These are phyloP conservation scores for Hippophae rhamnoides DNA, from an alignment of 306 rosid genomes.

Conservation along the genomic window DNA sequence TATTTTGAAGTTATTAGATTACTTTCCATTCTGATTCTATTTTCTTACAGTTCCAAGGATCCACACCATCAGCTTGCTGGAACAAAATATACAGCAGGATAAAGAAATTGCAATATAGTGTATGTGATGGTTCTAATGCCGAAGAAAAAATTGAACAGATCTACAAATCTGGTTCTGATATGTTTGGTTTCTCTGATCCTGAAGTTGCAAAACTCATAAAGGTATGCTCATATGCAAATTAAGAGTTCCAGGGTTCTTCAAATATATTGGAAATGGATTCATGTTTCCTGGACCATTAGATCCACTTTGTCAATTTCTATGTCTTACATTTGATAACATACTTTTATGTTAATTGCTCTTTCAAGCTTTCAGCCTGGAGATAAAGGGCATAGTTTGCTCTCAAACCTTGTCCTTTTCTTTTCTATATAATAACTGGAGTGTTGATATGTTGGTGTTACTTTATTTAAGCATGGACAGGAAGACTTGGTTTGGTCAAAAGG, in stretches of 20 bases:
- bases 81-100: slow-evolving; percentile 65
- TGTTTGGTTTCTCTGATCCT: slow-evolving; percentile 89
- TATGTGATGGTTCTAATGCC: slow-evolving; percentile 40
- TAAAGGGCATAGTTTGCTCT: no score
- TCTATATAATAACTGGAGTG: no score
- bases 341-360: no score
- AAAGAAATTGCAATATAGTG: slow-evolving; percentile 36
- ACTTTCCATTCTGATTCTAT: background rate
- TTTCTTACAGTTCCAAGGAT: slow-evolving; percentile 56
- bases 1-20: background rate
- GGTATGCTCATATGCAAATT: slow-evolving; percentile 29
- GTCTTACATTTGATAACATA: background rate
- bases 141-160: slow-evolving; percentile 35
- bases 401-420: no score
- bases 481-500: no score
- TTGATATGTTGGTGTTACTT: no score
- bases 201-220: slow-evolving; percentile 67
- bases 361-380: no score
- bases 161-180: slow-evolving; percentile 68
- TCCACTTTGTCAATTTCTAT: background rate
- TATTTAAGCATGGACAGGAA: no score
- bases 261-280: background rate
- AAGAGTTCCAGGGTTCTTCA: background rate
- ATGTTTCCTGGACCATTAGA: background rate
- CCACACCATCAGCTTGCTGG: slow-evolving; percentile 92